These are phyloP conservation scores for Pythium plurisporium DNA, from an alignment of 352 stramenopile species.

Conservation along the genomic window DNA sequence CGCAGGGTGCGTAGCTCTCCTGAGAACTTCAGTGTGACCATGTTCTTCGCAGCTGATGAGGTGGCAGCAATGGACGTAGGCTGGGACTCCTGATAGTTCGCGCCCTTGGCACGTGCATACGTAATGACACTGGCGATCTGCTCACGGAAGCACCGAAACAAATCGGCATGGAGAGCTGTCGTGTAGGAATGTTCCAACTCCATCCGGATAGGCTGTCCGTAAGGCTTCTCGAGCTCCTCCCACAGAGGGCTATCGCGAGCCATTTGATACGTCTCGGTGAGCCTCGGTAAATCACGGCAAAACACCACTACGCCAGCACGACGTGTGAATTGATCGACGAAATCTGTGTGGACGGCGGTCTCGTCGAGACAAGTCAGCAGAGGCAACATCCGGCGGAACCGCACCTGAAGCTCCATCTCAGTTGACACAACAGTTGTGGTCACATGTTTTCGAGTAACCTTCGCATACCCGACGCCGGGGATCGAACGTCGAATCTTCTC, in stretches of 20 bases:
- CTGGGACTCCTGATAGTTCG: constrained; percentile 8
- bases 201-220: constrained; percentile 25
- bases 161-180: constrained; percentile 13
- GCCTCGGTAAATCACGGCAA: constrained; percentile 7
- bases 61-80: not conserved
- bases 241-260: constrained; percentile 10
- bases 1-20: constrained; percentile 6
- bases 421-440: not conserved
- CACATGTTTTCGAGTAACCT: constrained; percentile 9
- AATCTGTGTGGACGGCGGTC: constrained; percentile 23
- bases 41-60: constrained; percentile 16
- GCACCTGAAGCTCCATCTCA: constrained; percentile 13
- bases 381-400: constrained; percentile 16
- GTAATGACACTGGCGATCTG: constrained; percentile 8
- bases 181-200: constrained; percentile 25
- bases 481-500: not conserved
- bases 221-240: constrained; percentile 18
- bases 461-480: constrained; percentile 6
- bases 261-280: constrained; percentile 10
- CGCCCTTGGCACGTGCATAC: constrained; percentile 2
- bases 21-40: constrained; percentile 26
- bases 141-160: constrained; percentile 12
- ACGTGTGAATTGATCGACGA: constrained; percentile 13
- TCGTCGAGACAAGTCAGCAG: constrained; percentile 19
- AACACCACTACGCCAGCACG: constrained; percentile 22